Evolutionary conservation across 257 asterid genomes (phyloP).

Genomic region (Solanum paucissectum): DNA sequence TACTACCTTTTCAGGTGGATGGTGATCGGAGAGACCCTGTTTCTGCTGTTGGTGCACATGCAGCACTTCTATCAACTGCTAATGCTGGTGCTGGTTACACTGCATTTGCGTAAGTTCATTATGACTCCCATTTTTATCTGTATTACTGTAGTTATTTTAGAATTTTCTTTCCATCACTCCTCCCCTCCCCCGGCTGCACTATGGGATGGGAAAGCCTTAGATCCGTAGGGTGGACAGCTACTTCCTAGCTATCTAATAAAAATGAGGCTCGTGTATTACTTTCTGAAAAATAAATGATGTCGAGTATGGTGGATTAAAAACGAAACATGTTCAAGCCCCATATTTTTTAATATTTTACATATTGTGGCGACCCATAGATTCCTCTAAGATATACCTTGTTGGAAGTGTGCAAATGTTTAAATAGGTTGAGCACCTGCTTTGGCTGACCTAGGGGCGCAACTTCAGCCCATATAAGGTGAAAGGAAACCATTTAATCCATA

Average conservation of each 20-base stretch:
- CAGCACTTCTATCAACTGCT: conserved; percentile 63
- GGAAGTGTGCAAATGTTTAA: not conserved
- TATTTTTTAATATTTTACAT: not conserved
- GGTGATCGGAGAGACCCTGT: conserved; percentile 55
- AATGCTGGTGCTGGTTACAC: conserved; percentile 94
- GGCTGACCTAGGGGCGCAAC: not conserved
- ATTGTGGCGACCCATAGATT: not conserved
- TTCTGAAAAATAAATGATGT: not conserved
- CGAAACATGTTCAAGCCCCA: not conserved
- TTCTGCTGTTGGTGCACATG: conserved; percentile 55
- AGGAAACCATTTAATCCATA: not conserved
- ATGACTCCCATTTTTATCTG: not conserved
- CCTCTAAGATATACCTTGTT: not conserved
- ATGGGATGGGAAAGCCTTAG: not conserved
- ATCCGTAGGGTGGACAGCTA: not conserved
- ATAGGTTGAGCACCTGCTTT: not conserved
- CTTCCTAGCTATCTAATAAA: not conserved
- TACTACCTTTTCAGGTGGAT: conserved; percentile 53
- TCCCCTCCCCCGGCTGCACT: not conserved
- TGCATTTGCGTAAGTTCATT: conserved; percentile 79
- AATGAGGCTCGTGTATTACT: not conserved
- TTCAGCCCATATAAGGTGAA: not conserved
- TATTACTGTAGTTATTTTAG: not conserved
- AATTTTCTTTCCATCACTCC: not conserved
- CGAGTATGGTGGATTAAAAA: not conserved